A percentile compares a stretch with the other conserved stretches of the same genome.
Conservation (phyloP, 768 basidiomycete species). For the Suillus subaureus region DNA sequence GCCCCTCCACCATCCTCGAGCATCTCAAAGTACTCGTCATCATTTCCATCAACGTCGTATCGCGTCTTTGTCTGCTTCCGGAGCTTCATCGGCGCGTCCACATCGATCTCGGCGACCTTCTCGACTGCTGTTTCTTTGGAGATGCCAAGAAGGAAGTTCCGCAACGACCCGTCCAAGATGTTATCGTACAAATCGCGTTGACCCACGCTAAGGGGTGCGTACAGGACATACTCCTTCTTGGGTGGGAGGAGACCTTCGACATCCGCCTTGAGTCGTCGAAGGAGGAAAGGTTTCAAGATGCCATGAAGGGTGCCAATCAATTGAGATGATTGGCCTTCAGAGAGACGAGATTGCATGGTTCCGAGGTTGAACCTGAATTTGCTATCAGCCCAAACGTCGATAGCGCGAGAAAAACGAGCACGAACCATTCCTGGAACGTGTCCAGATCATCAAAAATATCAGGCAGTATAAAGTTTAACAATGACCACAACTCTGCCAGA, state of each 20-base stretch:
- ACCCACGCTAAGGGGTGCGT: slow-evolving; percentile 80
- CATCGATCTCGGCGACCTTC: slow-evolving; percentile 27
- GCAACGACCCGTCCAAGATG: slow-evolving; percentile 70
- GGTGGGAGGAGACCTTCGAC: slow-evolving; percentile 79
- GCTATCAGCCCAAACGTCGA: background rate
- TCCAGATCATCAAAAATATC: slow-evolving; percentile 90
- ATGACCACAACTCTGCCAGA: slow-evolving; percentile 89
- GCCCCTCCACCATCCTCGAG: slow-evolving; percentile 52
- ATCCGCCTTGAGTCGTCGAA: slow-evolving; percentile 89
- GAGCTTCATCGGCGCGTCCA: slow-evolving; percentile 38
- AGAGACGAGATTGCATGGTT: slow-evolving; percentile 56
- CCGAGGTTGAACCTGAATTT: slow-evolving; percentile 69
- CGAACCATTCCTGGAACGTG: slow-evolving; percentile 86
- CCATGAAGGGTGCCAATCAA: slow-evolving; percentile 82
- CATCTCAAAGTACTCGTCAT: slow-evolving; percentile 62
- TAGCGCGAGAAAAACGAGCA: slow-evolving; percentile 7
- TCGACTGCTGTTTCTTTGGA: slow-evolving; percentile 26
- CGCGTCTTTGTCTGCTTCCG: slow-evolving; percentile 37
- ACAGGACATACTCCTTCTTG: slow-evolving; percentile 93
- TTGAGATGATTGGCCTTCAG: slow-evolving; percentile 57
- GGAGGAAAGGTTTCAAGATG: slow-evolving; percentile 93
- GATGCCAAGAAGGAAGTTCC: slow-evolving; percentile 57
- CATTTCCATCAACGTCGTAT: slow-evolving; percentile 61
- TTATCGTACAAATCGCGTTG: slow-evolving; percentile 88
- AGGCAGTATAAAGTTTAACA: slow-evolving; percentile 95